Evolutionary conservation across 1,284 basidiomycete genomes (phyloP), one percentile per base, ranked within the genome.

Genomic region (Naganishia sp.): DNA sequence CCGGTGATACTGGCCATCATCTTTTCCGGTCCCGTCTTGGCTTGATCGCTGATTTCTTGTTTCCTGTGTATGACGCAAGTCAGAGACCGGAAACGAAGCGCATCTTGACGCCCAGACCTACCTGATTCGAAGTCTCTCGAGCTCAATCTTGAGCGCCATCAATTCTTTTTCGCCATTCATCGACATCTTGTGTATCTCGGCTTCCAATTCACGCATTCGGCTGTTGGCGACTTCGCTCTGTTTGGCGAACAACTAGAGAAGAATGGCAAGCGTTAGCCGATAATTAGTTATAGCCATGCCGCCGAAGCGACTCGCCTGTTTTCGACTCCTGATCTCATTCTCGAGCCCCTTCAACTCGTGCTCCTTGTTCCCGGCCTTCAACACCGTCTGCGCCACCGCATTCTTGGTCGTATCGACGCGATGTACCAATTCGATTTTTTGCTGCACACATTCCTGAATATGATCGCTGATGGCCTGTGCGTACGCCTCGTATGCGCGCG

Each of bases 241-340:
- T 9, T 69, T 55, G 25, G 74, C 70, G 5, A 76, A 53, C 69
- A 73, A 69, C 77, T 79, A 71, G 35, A 21, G n/a, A 21, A 47
- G 15, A 45, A 1, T 1, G 15, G n/a, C 28, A 23, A 25, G 21
- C 21, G 23, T 17, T 35, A 53, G 32, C 15, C 11, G 3, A 17
- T 6, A n/a, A n/a, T n/a, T n/a, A 15, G 52, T 13, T 18, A 50
- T 18, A 51, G 23, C 21, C 47, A 43, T 39, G 56, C 43, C 18
- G 41, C 42, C n/a, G 50, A 39, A 49, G n/a, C 35, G 47, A 82
- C 86, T 72, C 68, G 90, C 90, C 73, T 87, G 85, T 75, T 89
- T 86, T 49, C 89, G 25, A 90, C 82, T 69, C 84, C 85, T 69
- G 91, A 89, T 43, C 84, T 84, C 68, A 89, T 87, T 68, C 85